These are phyloP conservation scores for Eucalyptus regnans DNA, from an alignment of 345 rosid species.

Conservation along the genomic window DNA sequence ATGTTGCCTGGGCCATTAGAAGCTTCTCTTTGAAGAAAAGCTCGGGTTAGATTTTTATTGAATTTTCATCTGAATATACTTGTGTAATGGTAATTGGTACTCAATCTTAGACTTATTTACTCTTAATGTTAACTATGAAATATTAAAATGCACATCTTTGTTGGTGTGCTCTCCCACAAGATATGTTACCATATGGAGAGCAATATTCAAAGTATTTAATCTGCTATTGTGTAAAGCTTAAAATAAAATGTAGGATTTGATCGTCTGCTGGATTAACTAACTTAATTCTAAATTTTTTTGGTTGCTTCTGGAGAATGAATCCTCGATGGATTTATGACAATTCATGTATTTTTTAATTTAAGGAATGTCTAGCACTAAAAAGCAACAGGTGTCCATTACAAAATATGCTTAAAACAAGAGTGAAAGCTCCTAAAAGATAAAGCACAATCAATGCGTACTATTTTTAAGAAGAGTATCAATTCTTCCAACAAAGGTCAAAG, in stretches of 20 bases:
- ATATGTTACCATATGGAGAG: background rate
- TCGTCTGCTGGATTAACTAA: background rate
- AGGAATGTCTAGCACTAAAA: background rate
- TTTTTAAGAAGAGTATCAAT: background rate
- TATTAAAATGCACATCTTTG: background rate
- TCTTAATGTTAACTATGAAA: background rate
- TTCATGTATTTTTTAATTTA: background rate
- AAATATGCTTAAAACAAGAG: background rate
- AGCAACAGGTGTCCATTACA: background rate
- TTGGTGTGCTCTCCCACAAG: background rate
- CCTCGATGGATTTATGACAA: background rate
- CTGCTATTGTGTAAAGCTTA: background rate
- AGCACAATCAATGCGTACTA: background rate
- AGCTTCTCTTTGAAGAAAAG: constrained; percentile 56
- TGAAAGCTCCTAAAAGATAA: background rate
- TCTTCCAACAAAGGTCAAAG: background rate
- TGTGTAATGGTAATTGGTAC: background rate
- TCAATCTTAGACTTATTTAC: background rate
- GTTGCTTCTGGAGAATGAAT: background rate
- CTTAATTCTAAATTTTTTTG: background rate
- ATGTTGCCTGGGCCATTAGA: constrained; percentile 83
- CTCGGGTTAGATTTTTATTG: constrained; percentile 41
- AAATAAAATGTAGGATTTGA: background rate
- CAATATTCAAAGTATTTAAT: background rate
- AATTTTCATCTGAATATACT: background rate